phyloP scores from a whole-genome alignment of 169 alveolate genomes.

The Eimeria sp. region DNA sequence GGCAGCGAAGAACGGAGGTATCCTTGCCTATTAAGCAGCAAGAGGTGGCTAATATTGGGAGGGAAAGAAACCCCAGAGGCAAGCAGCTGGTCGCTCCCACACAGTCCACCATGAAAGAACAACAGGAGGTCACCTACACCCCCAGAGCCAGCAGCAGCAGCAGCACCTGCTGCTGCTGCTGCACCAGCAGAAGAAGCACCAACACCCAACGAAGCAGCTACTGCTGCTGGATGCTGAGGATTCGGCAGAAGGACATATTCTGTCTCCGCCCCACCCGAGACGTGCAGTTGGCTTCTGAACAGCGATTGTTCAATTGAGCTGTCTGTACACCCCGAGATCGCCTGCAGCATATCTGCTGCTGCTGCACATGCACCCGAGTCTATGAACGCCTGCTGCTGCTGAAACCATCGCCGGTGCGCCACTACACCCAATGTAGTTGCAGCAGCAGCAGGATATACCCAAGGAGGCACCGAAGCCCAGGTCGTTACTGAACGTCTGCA shows the following conservation, averaged over 20 bases:
- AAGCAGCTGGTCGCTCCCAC: slow-evolving; percentile 61
- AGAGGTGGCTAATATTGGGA: not conserved
- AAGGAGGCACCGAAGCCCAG: not conserved
- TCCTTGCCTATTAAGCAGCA: not conserved
- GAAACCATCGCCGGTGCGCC: not conserved
- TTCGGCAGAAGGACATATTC: not conserved
- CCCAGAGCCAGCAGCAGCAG: not conserved
- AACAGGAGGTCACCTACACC: slow-evolving; percentile 44
- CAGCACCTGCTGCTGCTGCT: not conserved
- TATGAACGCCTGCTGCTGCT: slow-evolving; percentile 31
- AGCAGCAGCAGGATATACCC: slow-evolving; percentile 4
- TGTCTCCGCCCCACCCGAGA: not conserved
- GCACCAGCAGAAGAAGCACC: not conserved
- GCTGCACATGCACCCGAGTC: slow-evolving; percentile 59
- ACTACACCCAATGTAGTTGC: not conserved
- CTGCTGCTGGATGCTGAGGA: slow-evolving; percentile 5
- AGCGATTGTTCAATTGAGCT: not conserved
- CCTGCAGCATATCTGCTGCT: not conserved
- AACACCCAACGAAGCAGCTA: not conserved
- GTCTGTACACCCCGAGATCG: not conserved
- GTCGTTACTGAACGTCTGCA: not conserved
- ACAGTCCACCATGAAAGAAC: slow-evolving; percentile 42
- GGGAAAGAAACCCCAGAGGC: slow-evolving; percentile 20
- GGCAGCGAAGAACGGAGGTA: slow-evolving; percentile 12
- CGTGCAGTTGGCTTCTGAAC: not conserved